Evolutionary conservation across 306 rosid genomes (phyloP).

Genomic region (Quercus aquifolioides): DNA sequence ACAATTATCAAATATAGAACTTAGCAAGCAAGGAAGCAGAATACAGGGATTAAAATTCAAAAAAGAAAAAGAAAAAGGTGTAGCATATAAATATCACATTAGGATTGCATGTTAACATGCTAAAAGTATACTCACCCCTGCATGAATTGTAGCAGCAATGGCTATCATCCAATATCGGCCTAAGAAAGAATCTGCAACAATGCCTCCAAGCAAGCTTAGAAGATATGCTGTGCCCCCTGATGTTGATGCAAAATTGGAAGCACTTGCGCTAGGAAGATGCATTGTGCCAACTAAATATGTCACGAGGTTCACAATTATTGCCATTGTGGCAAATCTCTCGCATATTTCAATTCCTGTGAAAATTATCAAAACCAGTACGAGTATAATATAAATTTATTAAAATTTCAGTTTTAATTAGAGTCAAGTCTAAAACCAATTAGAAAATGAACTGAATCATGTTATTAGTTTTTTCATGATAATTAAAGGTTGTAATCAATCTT

Average conservation of each 20-base stretch:
- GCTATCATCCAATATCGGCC: neutral
- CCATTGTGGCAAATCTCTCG: neutral
- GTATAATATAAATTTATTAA: no score
- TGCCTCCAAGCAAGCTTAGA: neutral
- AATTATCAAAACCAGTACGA: neutral
- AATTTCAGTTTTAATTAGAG: no score
- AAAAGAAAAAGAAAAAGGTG: no score
- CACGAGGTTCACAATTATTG: neutral
- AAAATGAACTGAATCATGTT: no score
- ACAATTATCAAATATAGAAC: neutral
- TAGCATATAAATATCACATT: no score
- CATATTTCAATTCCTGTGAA: neutral
- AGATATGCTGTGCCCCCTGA: neutral
- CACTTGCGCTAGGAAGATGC: neutral
- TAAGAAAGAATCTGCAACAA: neutral
- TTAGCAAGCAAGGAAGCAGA: no score
- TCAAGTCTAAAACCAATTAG: no score
- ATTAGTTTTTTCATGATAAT: no score
- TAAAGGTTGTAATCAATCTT: no score
- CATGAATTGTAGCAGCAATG: neutral
- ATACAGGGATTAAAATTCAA: no score
- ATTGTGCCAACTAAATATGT: neutral
- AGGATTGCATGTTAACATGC: no score
- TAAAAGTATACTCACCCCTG: neutral
- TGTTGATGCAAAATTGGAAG: neutral